Evolutionary conservation across 805 yeast genomes (phyloP).

Genomic region (Zygotorulaspora florentina): DNA sequence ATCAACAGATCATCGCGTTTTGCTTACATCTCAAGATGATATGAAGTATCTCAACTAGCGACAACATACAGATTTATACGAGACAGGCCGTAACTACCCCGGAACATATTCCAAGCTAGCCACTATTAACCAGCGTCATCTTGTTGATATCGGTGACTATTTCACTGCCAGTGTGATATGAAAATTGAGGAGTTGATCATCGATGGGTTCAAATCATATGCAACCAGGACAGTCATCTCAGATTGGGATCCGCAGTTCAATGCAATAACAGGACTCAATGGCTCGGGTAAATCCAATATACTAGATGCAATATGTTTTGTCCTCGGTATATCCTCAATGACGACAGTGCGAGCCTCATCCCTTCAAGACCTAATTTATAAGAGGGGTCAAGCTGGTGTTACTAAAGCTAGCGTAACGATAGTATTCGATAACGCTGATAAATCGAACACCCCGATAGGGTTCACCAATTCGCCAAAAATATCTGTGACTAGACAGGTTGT

Average conservation of each 20-base stretch:
- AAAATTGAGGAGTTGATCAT: conserved; percentile 92
- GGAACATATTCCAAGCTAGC: neutral
- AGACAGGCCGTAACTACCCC: neutral
- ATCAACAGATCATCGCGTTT: too few relatives aligned
- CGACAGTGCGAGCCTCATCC: conserved; percentile 91
- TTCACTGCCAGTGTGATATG: conserved; percentile 42
- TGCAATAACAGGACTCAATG: conserved; percentile 96
- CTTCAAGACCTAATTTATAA: conserved; percentile 92
- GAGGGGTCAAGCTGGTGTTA: conserved; percentile 97
- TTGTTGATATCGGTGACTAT: neutral
- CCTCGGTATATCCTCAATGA: conserved; percentile 90
- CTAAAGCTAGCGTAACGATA: conserved; percentile 93
- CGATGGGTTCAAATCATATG: conserved; percentile 97
- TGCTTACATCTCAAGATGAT: too few relatives aligned
- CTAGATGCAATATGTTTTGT: conserved; percentile 97
- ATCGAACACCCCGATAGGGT: conserved; percentile 79
- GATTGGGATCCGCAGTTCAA: conserved; percentile 96
- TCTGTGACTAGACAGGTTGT: conserved; percentile 89
- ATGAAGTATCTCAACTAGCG: too few relatives aligned
- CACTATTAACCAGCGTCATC: too few relatives aligned
- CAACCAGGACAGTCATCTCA: conserved; percentile 90
- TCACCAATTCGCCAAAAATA: conserved; percentile 69
- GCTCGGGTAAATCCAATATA: conserved; percentile 95
- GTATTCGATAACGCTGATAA: conserved; percentile 86
- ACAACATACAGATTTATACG: neutral